Evolutionary conservation across 1,284 basidiomycete genomes (phyloP).

Genomic region (Pyrrhoderma noxium): DNA sequence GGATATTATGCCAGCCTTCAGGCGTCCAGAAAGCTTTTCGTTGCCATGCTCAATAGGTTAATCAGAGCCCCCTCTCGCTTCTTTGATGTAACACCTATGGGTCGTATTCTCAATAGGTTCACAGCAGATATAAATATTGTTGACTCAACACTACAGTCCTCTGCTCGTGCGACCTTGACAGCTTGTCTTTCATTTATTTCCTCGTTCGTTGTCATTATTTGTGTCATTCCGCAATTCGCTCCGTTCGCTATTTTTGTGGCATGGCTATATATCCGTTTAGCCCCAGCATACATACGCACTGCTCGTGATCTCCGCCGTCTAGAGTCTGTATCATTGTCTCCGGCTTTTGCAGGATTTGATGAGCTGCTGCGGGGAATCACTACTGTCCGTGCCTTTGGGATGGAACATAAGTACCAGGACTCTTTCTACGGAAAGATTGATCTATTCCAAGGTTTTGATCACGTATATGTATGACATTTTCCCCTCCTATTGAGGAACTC

Average conservation of each 20-base stretch:
- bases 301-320: constrained; percentile 68
- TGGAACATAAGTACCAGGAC: constrained; percentile 71
- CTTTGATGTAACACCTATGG: constrained; percentile 64
- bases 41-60: constrained; percentile 44
- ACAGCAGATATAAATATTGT: constrained; percentile 74
- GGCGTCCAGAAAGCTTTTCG: constrained; percentile 54
- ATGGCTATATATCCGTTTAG: constrained; percentile 64
- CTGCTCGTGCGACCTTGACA: constrained; percentile 46
- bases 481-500: background rate
- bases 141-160: constrained; percentile 54
- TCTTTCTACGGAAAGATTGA: constrained; percentile 71
- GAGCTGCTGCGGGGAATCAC: constrained; percentile 72
- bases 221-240: constrained; percentile 59
- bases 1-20: constrained; percentile 63
- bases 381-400: constrained; percentile 77
- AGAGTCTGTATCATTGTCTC: constrained; percentile 62
- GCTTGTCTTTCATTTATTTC: constrained; percentile 57
- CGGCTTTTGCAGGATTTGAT: constrained; percentile 69
- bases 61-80: constrained; percentile 57
- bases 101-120: constrained; percentile 74
- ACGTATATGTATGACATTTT: constrained; percentile 49
- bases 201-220: constrained; percentile 60
- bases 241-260: constrained; percentile 65
- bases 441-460: constrained; percentile 65
- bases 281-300: constrained; percentile 60